These are phyloP conservation scores for Zea luxurians DNA, from an alignment of 176 grass and related monocot species.

Conservation along the genomic window DNA sequence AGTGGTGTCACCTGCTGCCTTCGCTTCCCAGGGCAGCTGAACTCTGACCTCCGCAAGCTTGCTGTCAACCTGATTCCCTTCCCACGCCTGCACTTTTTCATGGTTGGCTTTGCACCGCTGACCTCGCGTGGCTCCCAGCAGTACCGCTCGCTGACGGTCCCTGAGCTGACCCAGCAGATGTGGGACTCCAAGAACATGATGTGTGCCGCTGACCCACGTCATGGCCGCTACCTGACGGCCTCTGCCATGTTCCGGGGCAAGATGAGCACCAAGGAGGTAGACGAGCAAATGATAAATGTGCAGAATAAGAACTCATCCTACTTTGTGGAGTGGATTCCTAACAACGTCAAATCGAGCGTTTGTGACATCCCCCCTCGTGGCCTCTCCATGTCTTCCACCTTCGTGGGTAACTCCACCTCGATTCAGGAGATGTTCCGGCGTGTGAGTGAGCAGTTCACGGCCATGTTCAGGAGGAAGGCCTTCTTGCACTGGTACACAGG, in stretches of 20 bases:
- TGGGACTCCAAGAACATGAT: slow-evolving; percentile 92
- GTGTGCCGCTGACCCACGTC: slow-evolving; percentile 66
- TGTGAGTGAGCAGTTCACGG: slow-evolving; percentile 78
- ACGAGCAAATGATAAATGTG: slow-evolving; percentile 79
- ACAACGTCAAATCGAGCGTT: slow-evolving; percentile 79
- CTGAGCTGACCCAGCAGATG: slow-evolving; percentile 80
- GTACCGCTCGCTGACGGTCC: slow-evolving; percentile 68
- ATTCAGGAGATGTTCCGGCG: slow-evolving; percentile 84
- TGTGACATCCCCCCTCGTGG: slow-evolving; percentile 70
- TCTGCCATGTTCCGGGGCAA: slow-evolving; percentile 84
- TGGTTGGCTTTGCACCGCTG: slow-evolving; percentile 75
- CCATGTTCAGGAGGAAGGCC: slow-evolving; percentile 91
- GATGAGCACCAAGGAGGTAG: slow-evolving; percentile 93
- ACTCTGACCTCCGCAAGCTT: slow-evolving; percentile 78
- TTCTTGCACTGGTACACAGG: slow-evolving; percentile 83
- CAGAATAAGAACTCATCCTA: slow-evolving; percentile 88
- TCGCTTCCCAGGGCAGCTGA: slow-evolving; percentile 78
- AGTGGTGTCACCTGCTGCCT: slow-evolving; percentile 79
- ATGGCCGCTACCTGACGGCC: slow-evolving; percentile 70
- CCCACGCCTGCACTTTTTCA: slow-evolving; percentile 87
- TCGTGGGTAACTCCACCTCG: slow-evolving; percentile 74
- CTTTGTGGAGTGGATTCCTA: slow-evolving; percentile 78
- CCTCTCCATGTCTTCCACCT: slow-evolving; percentile 68
- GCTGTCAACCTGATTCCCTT: slow-evolving; percentile 80
- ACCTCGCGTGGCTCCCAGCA: slow-evolving; percentile 75